Conservation (phyloP, 805 yeast genomes). For the Yamadazyma phyllophila region DNA sequence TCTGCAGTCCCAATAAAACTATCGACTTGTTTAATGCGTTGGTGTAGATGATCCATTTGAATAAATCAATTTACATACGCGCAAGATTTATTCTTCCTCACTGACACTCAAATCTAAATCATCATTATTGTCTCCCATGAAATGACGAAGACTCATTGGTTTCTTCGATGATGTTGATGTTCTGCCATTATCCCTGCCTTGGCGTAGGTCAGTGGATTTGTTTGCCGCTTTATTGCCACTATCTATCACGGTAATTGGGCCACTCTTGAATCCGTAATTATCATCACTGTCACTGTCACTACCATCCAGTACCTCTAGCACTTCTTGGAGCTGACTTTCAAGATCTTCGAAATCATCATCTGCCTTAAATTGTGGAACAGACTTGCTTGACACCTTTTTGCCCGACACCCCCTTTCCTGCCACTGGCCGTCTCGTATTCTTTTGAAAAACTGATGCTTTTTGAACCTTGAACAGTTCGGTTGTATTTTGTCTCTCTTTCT, state of each 20-base stretch:
- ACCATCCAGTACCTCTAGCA: conserved; percentile 35
- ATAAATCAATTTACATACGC: neutral
- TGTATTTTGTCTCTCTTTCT: neutral
- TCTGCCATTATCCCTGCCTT: neutral
- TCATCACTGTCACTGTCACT: conserved; percentile 8
- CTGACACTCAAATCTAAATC: conserved; percentile 33
- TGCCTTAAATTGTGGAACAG: neutral
- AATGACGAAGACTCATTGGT: conserved; percentile 41
- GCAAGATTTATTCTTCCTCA: conserved; percentile 25
- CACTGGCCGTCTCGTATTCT: neutral
- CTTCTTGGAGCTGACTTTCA: conserved; percentile 43
- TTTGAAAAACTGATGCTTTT: too few relatives aligned
- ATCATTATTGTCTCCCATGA: conserved; percentile 28
- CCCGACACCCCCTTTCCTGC: conserved; percentile 2
- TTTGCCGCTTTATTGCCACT: conserved; percentile 3
- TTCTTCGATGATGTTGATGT: conserved; percentile 10
- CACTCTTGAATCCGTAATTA: conserved; percentile 2
- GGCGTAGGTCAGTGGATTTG: neutral
- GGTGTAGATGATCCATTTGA: neutral
- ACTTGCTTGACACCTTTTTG: neutral
- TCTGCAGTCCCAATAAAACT: neutral
- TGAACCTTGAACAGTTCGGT: too few relatives aligned
- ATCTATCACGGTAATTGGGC: conserved; percentile 11
- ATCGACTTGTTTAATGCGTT: neutral
- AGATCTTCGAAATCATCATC: conserved; percentile 43